Evolutionary conservation across 2,329 filamentous ascomycete genomes (phyloP).

Genomic region (Orbilia quercus): DNA sequence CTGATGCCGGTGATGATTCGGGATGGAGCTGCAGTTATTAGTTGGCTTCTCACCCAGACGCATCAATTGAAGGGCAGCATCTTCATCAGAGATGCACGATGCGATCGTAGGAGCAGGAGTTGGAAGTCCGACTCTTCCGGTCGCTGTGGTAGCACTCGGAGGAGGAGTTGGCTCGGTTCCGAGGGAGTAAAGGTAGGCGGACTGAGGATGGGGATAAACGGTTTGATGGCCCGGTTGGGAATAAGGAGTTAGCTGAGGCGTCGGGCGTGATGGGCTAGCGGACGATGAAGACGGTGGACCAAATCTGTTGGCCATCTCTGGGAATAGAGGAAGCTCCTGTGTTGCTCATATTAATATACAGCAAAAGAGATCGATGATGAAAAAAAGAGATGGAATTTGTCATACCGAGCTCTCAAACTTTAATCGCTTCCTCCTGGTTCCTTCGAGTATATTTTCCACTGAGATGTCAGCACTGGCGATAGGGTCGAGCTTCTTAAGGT

Average conservation of each 20-base stretch:
- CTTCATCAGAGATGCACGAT: constrained; percentile 97
- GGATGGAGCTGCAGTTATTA: constrained; percentile 26
- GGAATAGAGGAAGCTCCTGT: constrained; percentile 91
- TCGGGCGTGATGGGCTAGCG: constrained; percentile 58
- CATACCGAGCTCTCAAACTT: constrained; percentile 98
- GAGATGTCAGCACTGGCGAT: constrained; percentile 92
- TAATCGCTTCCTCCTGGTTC: constrained; percentile 91
- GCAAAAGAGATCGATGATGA: constrained; percentile 17
- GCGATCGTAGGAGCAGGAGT: constrained; percentile 97
- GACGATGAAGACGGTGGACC: constrained; percentile 67
- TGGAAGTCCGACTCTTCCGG: constrained; percentile 73
- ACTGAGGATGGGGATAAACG: constrained; percentile 45
- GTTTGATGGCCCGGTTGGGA: constrained; percentile 50
- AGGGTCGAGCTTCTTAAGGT: constrained; percentile 68
- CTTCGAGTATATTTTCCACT: constrained; percentile 97
- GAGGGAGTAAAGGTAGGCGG: constrained; percentile 53
- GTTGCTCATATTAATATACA: constrained; percentile 36
- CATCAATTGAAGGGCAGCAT: constrained; percentile 97
- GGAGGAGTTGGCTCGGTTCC: constrained; percentile 53
- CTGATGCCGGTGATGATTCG: constrained; percentile 39
- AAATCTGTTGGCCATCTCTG: constrained; percentile 54
- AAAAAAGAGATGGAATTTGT: constrained; percentile 58
- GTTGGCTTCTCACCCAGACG: constrained; percentile 77
- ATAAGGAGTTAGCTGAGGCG: constrained; percentile 54
- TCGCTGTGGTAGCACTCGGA: constrained; percentile 64